These are phyloP conservation scores for Fagopyrum esculentum DNA, from an alignment of 148 eudicot species.

Conservation along the genomic window DNA sequence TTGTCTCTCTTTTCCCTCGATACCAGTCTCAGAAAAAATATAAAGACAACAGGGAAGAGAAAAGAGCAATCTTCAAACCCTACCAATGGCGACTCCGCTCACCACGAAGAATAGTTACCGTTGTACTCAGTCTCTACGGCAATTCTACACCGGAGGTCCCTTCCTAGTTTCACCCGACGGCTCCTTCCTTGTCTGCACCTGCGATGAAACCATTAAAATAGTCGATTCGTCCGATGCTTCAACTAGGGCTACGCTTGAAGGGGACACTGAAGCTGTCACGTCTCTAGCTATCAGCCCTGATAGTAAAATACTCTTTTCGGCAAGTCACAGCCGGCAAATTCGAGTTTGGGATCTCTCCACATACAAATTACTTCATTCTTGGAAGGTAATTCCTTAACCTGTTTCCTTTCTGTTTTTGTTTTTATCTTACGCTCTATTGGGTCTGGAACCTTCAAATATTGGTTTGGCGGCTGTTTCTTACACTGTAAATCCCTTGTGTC, in stretches of 20 bases:
- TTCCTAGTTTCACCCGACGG: constrained; percentile 69
- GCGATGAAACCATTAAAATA: constrained; percentile 67
- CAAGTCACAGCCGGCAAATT: constrained; percentile 75
- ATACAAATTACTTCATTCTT: constrained; percentile 70
- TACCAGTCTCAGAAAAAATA: too few species aligned
- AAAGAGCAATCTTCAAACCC: neutral
- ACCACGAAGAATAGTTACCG: constrained; percentile 67
- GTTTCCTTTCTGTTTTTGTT: neutral
- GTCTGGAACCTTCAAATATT: neutral
- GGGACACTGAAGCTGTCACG: constrained; percentile 69
- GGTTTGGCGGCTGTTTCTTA: neutral
- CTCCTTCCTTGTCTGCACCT: constrained; percentile 65
- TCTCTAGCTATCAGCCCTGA: constrained; percentile 68
- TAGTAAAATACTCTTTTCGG: constrained; percentile 54
- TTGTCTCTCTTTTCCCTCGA: too few species aligned
- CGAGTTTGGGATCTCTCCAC: constrained; percentile 85
- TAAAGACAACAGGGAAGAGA: neutral
- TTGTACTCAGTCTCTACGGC: constrained; percentile 51
- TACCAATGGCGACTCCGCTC: constrained; percentile 46
- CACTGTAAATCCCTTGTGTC: too few species aligned
- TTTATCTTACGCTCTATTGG: neutral
- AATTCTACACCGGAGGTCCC: constrained; percentile 88
- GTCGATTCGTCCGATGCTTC: constrained; percentile 67
- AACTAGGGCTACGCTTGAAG: constrained; percentile 62
- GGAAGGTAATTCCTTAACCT: constrained; percentile 53